Evolutionary conservation across 129 eudicot species (phyloP).

Genomic region (Helichrysum umbraculigerum): DNA sequence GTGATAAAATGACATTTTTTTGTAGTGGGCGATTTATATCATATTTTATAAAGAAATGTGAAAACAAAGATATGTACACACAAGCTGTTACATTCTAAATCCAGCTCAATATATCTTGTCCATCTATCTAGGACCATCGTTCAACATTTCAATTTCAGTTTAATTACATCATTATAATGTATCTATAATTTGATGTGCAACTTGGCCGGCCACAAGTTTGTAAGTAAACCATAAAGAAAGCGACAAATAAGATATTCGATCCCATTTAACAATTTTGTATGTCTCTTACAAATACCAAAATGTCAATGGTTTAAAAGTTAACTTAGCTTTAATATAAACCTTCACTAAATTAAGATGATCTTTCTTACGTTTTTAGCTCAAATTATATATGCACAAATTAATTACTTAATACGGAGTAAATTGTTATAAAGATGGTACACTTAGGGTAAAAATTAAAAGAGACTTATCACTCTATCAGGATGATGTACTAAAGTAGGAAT

Average conservation of each 20-base stretch:
- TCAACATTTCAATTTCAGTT: conserved; percentile 2
- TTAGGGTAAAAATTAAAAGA: background rate
- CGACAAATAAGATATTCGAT: conserved; percentile 17
- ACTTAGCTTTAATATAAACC: background rate
- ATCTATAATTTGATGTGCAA: conserved; percentile 21
- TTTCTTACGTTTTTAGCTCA: background rate
- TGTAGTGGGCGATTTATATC: background rate
- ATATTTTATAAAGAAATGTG: background rate
- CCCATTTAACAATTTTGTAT: background rate
- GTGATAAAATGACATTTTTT: background rate
- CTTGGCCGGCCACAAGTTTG: conserved; percentile 26
- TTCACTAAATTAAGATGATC: background rate
- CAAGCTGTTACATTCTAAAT: background rate
- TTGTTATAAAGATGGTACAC: background rate
- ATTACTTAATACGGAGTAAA: no score
- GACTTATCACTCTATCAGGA: no score
- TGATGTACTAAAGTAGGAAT: no score
- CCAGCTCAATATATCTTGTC: background rate
- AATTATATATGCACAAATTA: no score
- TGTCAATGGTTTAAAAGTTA: conserved; percentile 19
- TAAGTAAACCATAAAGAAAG: conserved; percentile 25
- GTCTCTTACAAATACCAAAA: background rate
- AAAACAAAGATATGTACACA: background rate
- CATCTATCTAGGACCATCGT: conserved; percentile 22
- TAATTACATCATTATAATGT: background rate